A percentile compares a stretch with the other conserved stretches of the same genome.
Evolutionary conservation across 225 moss, liverwort and hornwort species (phyloP).

Genomic region (Lunularia cruciata): DNA sequence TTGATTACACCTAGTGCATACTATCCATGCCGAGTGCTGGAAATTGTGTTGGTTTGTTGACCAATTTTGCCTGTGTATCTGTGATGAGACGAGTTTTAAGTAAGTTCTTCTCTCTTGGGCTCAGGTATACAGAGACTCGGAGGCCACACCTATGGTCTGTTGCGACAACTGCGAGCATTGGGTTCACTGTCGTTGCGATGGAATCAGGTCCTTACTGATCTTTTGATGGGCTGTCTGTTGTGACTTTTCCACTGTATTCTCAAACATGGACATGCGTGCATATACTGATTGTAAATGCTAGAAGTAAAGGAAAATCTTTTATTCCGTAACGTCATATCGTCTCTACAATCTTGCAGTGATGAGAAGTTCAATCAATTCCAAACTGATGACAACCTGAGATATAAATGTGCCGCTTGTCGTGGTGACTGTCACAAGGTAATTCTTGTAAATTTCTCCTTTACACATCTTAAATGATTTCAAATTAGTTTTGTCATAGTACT

Average conservation of each 20-base stretch:
- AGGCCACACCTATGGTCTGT: constrained; percentile 96
- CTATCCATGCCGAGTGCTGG: too few relatives aligned
- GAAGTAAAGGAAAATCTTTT: background rate
- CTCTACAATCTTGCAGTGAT: constrained; percentile 47
- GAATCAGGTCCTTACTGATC: constrained; percentile 57
- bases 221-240: background rate
- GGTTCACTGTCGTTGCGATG: constrained; percentile 97
- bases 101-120: background rate
- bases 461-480: too few relatives aligned
- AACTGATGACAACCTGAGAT: constrained; percentile 75
- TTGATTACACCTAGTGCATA: too few relatives aligned
- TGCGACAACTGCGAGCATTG: constrained; percentile 98
- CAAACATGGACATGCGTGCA: too few relatives aligned
- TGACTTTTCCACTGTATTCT: too few relatives aligned
- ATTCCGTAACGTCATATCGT: background rate
- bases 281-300: too few relatives aligned
- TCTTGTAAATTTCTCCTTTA: background rate
- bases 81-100: background rate
- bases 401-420: constrained; percentile 94
- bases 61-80: background rate
- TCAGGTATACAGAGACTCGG: constrained; percentile 96
- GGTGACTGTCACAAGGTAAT: constrained; percentile 87
- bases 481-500: too few relatives aligned
- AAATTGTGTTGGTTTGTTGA: too few relatives aligned
- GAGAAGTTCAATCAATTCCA: constrained; percentile 87